These are phyloP conservation scores for Massospora cicadina DNA, from an alignment of 371 early-diverging fungal genomes.

Conservation along the genomic window DNA sequence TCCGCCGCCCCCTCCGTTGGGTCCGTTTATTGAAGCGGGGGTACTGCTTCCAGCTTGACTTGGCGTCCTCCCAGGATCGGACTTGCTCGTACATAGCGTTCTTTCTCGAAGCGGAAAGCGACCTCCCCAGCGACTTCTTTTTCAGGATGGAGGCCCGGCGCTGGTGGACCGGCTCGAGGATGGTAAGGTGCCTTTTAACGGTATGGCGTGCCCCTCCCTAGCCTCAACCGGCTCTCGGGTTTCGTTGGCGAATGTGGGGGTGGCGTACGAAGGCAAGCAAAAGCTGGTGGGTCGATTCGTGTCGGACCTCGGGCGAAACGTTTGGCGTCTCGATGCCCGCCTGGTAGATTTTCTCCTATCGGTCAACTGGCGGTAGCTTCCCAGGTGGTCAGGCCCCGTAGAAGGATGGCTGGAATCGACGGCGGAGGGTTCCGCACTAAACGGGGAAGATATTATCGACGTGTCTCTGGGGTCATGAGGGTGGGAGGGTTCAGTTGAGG, in stretches of 20 bases:
- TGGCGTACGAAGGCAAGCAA: constrained; percentile 10
- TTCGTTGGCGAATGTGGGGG: neutral
- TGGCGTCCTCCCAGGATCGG: constrained; percentile 11
- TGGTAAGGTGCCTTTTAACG: neutral
- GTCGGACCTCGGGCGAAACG: neutral
- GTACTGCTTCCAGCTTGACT: constrained; percentile 13
- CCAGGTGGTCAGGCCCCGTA: neutral
- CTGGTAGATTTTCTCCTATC: neutral
- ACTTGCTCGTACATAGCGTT: neutral
- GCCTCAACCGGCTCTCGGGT: neutral
- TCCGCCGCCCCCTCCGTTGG: constrained; percentile 18
- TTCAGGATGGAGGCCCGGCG: neutral
- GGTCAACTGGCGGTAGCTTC: neutral
- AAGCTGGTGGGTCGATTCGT: constrained; percentile 6
- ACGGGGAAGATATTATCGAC: neutral
- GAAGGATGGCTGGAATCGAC: neutral
- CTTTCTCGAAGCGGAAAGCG: neutral
- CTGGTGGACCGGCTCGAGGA: neutral
- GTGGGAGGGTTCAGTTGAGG: neutral
- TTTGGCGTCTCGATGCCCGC: neutral
- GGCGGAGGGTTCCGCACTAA: neutral
- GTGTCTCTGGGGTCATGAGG: neutral
- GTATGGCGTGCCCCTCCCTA: neutral
- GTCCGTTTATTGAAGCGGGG: constrained; percentile 17
- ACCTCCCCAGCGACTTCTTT: neutral